A percentile compares a stretch with the other conserved stretches of the same genome.
Conservation (phyloP, 306 rosid species). For the Pterocarpus macrocarpus region DNA sequence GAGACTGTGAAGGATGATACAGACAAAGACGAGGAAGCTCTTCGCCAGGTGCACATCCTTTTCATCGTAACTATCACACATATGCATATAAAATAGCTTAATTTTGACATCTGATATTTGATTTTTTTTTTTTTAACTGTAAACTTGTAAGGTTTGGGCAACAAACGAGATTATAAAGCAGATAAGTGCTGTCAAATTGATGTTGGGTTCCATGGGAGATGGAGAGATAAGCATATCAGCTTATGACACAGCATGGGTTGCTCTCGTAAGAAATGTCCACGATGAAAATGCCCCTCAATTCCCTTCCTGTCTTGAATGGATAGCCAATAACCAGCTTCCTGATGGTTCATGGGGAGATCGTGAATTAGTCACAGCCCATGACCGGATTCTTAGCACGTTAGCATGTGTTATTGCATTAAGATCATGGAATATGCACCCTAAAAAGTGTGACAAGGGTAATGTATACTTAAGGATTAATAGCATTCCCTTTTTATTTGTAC, state of each 20-base stretch:
- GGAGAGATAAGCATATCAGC: conserved; percentile 88
- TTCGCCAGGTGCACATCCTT: conserved; percentile 43
- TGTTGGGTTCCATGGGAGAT: conserved; percentile 66
- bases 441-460: conserved; percentile 65
- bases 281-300: conserved; percentile 61
- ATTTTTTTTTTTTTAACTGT: not conserved
- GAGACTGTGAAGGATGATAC: conserved; percentile 60
- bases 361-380: conserved; percentile 63
- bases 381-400: conserved; percentile 77
- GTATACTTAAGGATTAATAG: too few relatives aligned
- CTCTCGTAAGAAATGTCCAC: conserved; percentile 52
- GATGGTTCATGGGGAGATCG: conserved; percentile 88
- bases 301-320: conserved; percentile 77
- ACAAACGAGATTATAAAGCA: conserved; percentile 54
- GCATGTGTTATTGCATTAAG: conserved; percentile 74
- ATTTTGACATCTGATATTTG: not conserved
- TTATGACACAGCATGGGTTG: conserved; percentile 94
- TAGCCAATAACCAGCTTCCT: conserved; percentile 68
- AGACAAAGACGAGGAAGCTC: conserved; percentile 47
- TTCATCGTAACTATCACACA: too few relatives aligned
- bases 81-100: too few relatives aligned
- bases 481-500: too few relatives aligned
- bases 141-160: conserved; percentile 25
- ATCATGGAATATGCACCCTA: conserved; percentile 68
- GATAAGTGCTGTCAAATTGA: conserved; percentile 49